Percentiles rank a stretch among this genome's conserved stretches.
phyloP scores from a whole-genome alignment of 441 rosid genomes.

The Croton laevigatus region DNA sequence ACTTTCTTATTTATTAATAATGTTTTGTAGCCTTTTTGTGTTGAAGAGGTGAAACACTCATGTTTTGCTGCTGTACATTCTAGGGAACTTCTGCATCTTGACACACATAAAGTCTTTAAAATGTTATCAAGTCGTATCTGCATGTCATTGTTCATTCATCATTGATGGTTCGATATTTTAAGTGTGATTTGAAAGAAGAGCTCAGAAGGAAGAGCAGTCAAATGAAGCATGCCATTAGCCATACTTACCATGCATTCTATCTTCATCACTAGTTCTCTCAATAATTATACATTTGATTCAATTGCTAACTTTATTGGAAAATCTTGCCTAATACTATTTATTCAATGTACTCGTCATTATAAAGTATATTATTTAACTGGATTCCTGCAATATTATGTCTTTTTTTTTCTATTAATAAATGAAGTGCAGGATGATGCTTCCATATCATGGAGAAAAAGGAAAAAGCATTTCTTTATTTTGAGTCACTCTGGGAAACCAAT shows the following conservation, averaged over 20 bases:
- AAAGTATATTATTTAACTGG: background rate
- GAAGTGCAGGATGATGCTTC: conserved; percentile 96
- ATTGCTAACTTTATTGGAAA: background rate
- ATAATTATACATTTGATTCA: background rate
- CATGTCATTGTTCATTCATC: background rate
- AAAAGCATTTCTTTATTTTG: conserved; percentile 91
- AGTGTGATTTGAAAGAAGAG: background rate
- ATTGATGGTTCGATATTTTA: background rate
- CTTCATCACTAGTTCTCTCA: background rate
- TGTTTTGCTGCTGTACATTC: background rate
- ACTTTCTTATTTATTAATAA: background rate
- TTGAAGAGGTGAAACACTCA: background rate
- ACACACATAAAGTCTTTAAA: background rate
- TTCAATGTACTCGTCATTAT: background rate
- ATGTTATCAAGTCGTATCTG: background rate
- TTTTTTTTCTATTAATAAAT: conserved; percentile 35
- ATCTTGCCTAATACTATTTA: background rate
- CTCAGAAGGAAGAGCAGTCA: background rate
- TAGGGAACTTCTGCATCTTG: background rate
- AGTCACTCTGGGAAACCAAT: conserved; percentile 99
- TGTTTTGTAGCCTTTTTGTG: background rate
- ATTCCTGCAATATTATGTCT: conserved; percentile 19
- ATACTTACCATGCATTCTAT: background rate
- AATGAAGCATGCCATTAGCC: background rate
- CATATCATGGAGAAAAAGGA: conserved; percentile 93